Evolutionary conservation across 2,329 filamentous ascomycete genomes (phyloP).

Genomic region (Fusarium nygamai): DNA sequence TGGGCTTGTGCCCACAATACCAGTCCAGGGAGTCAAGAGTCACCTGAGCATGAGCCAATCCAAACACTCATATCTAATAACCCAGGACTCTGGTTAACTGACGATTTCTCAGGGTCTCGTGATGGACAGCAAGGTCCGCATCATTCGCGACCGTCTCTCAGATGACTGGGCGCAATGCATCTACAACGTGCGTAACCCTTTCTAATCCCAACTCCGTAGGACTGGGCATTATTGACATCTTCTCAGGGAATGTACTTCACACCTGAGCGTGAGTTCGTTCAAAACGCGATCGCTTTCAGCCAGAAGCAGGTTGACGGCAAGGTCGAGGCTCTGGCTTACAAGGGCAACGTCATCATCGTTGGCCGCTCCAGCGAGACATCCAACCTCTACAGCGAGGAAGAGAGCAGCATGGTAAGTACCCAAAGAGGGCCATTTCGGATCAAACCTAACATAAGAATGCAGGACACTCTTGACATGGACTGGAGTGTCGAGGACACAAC

Average conservation of each 20-base stretch:
- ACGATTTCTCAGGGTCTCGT: background rate
- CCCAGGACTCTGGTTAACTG: background rate
- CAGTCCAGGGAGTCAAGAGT: background rate
- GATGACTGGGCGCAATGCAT: background rate
- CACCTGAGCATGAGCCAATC: background rate
- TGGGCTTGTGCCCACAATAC: background rate
- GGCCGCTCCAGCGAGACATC: background rate
- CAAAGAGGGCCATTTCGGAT: fast-evolving
- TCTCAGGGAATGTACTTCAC: background rate
- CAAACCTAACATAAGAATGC: background rate
- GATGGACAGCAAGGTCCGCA: background rate
- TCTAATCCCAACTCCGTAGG: too few relatives aligned
- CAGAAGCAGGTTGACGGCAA: background rate
- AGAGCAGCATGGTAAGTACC: background rate
- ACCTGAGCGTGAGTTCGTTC: background rate
- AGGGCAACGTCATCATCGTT: background rate
- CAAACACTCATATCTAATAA: too few relatives aligned
- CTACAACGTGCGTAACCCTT: background rate
- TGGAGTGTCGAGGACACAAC: background rate
- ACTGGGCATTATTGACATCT: background rate
- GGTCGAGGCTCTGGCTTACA: background rate
- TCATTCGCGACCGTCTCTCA: background rate
- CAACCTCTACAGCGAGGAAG: background rate
- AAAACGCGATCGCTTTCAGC: background rate
- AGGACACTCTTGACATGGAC: background rate